Evolutionary conservation across 805 yeast genomes (phyloP).

Genomic region (Candida oleophila): DNA sequence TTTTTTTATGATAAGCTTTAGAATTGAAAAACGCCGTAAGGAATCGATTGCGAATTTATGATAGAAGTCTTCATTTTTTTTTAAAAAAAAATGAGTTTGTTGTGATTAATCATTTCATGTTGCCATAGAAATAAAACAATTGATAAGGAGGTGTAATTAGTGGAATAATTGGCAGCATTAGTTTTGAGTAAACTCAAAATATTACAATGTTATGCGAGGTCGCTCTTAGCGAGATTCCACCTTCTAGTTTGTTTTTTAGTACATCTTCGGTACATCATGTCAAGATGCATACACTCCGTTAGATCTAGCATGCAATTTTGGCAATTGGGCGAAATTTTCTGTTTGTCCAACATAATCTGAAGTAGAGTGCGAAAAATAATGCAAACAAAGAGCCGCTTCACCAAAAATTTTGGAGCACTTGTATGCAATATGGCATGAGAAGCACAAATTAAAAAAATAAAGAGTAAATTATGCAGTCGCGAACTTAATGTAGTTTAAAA

Average conservation of each 20-base stretch:
- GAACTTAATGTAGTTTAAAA: background rate
- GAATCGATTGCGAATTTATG: background rate
- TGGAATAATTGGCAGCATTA: too few species aligned
- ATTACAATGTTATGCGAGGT: background rate
- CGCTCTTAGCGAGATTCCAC: background rate
- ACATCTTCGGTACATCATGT: conserved; percentile 2
- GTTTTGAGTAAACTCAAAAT: background rate
- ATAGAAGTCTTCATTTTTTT: background rate
- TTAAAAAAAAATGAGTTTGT: background rate
- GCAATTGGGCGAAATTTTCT: background rate
- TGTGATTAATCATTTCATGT: background rate
- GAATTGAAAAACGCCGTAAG: conserved; percentile 1
- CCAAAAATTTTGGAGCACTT: background rate
- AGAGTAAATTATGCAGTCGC: background rate
- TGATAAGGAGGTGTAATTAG: too few species aligned
- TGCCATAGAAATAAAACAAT: too few species aligned
- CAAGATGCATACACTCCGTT: conserved; percentile 2
- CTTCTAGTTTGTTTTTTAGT: background rate
- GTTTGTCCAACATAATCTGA: background rate
- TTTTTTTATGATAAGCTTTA: background rate
- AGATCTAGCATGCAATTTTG: conserved; percentile 2
- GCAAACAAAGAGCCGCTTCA: background rate
- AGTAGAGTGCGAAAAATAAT: background rate
- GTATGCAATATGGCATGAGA: background rate
- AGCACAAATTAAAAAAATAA: background rate